Evolutionary conservation across 495 filamentous ascomycete genomes (phyloP), one percentile per base, ranked within the genome.

Genomic region (Penicillium maclennaniae): DNA sequence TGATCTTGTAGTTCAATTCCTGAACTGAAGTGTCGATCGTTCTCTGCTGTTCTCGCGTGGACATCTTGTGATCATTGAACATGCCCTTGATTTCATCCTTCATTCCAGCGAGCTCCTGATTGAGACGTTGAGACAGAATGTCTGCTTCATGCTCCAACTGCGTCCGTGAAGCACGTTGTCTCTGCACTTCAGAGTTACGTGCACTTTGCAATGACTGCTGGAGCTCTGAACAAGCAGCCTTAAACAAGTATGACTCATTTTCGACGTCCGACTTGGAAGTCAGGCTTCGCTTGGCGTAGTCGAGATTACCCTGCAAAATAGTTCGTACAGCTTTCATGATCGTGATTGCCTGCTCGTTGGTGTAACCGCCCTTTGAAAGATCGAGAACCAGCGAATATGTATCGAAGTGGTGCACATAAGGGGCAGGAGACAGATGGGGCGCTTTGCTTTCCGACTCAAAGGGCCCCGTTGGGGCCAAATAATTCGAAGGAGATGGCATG

Each of bases 31-130:
- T 87, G 60, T 97, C 91, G 67, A 89, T 87, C 16, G 71, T 78
- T 61, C 91, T 82, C 71, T 95, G 89, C 63, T 96, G 87, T 66
- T 87, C 86, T 40, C 89, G 79, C 16, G 91, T 91, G 6, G 80
- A 80, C 91, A 99, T 96, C 69, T 91, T 91, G 20, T 95, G 82
- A 62, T 99, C 93, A 62, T 97, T 91, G 69, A 97, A 96, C 84
- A 96, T 87, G 46, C 89, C 91, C 65, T 90, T 92, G 38, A 97
- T 81, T 36, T 92, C 90, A 65, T 99, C 92, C 67, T 89, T 92
- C 49, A 97, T 72, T 12, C 77, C 83, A 51, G 82, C 70, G 20
- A 89, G 77, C 56, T 97, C 91, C 62, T 95, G 90, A 40, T 82
- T 85, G 53, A 96, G 75, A 34, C 83, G 75, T 71, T 97, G 92